Evolutionary conservation across 495 filamentous ascomycete species (phyloP).

Genomic region (Annulohypoxylon maeteangense): DNA sequence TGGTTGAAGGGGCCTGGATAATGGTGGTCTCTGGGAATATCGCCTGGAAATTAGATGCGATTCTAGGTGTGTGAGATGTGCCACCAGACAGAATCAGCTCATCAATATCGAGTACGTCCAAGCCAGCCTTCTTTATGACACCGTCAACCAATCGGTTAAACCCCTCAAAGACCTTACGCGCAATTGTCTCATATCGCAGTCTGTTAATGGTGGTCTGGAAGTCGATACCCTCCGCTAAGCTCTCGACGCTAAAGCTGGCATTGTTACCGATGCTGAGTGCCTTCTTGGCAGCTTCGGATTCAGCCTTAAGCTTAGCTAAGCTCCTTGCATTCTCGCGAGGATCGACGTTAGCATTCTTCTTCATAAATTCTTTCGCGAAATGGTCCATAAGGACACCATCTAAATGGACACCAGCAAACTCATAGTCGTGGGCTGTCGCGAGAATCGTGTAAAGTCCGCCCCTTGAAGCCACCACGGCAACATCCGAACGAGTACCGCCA

Average conservation of each 20-base stretch:
- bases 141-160: slow-evolving; percentile 86
- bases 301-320: slow-evolving; percentile 90
- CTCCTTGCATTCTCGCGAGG: slow-evolving; percentile 82
- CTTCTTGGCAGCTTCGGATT: slow-evolving; percentile 90
- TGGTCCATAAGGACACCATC: slow-evolving; percentile 93
- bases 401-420: slow-evolving; percentile 80
- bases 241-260: slow-evolving; percentile 90
- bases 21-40: slow-evolving; percentile 84
- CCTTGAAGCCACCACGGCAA: slow-evolving; percentile 87
- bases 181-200: slow-evolving; percentile 90
- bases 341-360: slow-evolving; percentile 86
- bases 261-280: slow-evolving; percentile 87
- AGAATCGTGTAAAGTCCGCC: slow-evolving; percentile 97
- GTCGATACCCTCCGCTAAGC: slow-evolving; percentile 85
- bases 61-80: slow-evolving; percentile 91
- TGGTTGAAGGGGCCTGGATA: slow-evolving; percentile 85
- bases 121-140: slow-evolving; percentile 87
- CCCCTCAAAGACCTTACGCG: slow-evolving; percentile 81
- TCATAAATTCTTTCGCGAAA: slow-evolving; percentile 98
- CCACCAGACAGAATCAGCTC: slow-evolving; percentile 95
- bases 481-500: slow-evolving; percentile 91
- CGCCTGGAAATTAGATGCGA: slow-evolving; percentile 76
- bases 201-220: slow-evolving; percentile 92
- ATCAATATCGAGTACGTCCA: slow-evolving; percentile 92
- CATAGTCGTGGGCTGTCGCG: slow-evolving; percentile 94